A percentile compares a stretch with the other conserved stretches of the same genome.
Conservation (phyloP, 345 rosid genomes). For the Noccaea bulbosa region DNA sequence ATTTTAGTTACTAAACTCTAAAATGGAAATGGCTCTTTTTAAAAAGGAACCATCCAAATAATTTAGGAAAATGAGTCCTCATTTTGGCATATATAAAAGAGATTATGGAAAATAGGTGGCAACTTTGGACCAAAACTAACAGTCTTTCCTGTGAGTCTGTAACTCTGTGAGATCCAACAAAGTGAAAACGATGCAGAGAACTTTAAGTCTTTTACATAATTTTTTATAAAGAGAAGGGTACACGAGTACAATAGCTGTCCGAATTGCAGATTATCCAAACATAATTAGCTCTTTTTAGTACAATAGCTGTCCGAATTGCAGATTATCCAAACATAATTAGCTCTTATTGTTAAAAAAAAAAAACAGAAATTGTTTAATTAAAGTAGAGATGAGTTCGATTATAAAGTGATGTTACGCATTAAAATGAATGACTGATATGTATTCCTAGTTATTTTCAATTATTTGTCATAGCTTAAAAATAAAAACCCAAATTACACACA, state of each 20-base stretch:
- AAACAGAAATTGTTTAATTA: no score
- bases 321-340: background rate
- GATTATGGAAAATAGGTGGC: no score
- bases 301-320: background rate
- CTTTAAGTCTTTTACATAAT: no score
- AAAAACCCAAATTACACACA: no score
- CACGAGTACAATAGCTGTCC: background rate
- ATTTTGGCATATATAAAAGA: background rate
- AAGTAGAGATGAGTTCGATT: no score
- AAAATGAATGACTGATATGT: no score
- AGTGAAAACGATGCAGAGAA: background rate
- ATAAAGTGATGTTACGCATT: no score
- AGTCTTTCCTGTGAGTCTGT: background rate
- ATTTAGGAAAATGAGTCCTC: conserved; percentile 13
- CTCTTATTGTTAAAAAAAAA: no score
- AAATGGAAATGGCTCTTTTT: background rate
- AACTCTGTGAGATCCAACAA: conserved; percentile 3
- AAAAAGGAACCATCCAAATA: conserved; percentile 3
- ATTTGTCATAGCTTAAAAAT: no score
- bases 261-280: background rate
- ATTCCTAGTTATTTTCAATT: no score
- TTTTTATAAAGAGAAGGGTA: background rate
- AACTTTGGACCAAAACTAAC: background rate
- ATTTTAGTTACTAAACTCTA: conserved; percentile 3
- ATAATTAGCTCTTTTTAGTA: no score